Conservation (phyloP, 2,329 filamentous ascomycete species). For the Hirsutella thompsonii region DNA sequence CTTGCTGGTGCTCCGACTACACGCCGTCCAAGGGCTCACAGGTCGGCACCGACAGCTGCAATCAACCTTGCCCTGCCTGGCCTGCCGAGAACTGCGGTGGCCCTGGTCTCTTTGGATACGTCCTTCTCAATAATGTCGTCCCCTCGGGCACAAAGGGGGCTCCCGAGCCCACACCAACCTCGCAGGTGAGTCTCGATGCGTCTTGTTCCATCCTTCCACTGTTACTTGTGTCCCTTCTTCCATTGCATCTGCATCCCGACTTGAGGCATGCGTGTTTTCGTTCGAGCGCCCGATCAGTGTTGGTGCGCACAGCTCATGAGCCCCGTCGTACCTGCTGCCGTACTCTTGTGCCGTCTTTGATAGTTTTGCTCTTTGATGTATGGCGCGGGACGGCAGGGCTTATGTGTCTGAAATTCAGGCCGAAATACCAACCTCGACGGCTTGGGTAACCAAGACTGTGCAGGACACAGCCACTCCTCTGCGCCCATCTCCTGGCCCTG, state of each 20-base stretch:
- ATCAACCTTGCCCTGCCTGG: constrained; percentile 54
- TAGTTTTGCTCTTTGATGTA: no score
- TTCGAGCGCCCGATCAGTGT: no score
- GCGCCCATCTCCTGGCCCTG: constrained; percentile 12
- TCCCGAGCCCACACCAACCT: constrained; percentile 8
- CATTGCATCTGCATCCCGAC: background rate
- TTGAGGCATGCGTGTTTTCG: no score
- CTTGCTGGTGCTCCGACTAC: constrained; percentile 67
- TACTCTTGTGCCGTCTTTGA: background rate
- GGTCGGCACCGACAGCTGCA: constrained; percentile 35
- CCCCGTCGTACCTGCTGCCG: background rate
- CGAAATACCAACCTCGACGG: constrained; percentile 14
- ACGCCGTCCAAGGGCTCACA: constrained; percentile 35
- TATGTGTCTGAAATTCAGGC: constrained; percentile 15
- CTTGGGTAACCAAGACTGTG: constrained; percentile 21
- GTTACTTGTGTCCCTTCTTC: background rate
- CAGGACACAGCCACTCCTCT: constrained; percentile 17
- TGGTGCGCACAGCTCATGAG: no score
- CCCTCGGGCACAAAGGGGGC: constrained; percentile 43
- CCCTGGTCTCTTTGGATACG: constrained; percentile 49
- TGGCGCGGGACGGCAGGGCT: constrained; percentile 6
- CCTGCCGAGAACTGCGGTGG: constrained; percentile 54
- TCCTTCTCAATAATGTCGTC: constrained; percentile 32
- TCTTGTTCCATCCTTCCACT: background rate
- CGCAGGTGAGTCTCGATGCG: constrained; percentile 13